These are phyloP conservation scores for Cocos nucifera DNA, from an alignment of 176 grass and related monocot genomes.

Conservation along the genomic window DNA sequence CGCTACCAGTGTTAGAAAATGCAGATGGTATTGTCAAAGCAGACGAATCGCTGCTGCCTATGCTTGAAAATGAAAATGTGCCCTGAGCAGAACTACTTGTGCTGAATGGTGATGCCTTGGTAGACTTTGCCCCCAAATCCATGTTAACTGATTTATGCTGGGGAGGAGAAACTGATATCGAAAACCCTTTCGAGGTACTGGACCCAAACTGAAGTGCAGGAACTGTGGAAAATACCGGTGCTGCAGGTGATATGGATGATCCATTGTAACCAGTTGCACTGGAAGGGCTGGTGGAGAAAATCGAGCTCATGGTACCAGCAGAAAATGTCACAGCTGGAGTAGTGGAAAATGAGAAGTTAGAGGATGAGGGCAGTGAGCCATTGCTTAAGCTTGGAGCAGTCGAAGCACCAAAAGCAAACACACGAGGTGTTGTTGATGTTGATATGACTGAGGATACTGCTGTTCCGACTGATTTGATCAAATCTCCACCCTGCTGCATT, in stretches of 20 bases:
- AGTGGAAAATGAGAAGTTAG: conserved; percentile 17
- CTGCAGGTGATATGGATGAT: conserved; percentile 13
- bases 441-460: conserved; percentile 17
- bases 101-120: conserved; percentile 1
- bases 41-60: conserved; percentile 21
- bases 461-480: conserved; percentile 26
- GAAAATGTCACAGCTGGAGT: conserved; percentile 7
- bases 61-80: conserved; percentile 21
- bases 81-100: conserved; percentile 14
- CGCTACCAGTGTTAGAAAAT: neutral
- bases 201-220: conserved; percentile 27
- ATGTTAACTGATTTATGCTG: conserved; percentile 20
- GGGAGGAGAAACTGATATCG: neutral
- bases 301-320: conserved; percentile 14
- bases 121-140: neutral
- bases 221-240: conserved; percentile 16
- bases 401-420: conserved; percentile 36
- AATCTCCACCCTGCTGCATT: conserved; percentile 22
- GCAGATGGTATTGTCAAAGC: neutral
- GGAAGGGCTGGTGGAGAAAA: conserved; percentile 3
- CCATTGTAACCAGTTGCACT: conserved; percentile 18
- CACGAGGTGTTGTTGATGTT: conserved; percentile 6
- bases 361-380: conserved; percentile 23
- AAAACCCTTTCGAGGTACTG: conserved; percentile 4
- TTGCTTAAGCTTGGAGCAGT: conserved; percentile 36